Percentiles rank a stretch among this genome's conserved stretches.
phyloP scores from a whole-genome alignment of 257 asterid genomes.

The Solanum infundibuliforme region DNA sequence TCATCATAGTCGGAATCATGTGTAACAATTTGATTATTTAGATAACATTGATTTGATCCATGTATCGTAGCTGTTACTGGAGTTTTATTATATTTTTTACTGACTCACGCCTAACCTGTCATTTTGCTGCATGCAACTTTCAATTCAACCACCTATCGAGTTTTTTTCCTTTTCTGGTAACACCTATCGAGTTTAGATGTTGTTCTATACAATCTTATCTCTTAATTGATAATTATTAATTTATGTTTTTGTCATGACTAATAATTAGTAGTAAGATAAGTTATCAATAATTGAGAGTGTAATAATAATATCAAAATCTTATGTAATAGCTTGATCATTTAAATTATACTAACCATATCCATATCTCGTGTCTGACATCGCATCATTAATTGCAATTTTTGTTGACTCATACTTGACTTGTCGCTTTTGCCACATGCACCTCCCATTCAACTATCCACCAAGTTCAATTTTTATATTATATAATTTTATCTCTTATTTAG shows the following conservation, averaged over 20 bases:
- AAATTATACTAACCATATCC: background rate
- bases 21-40: background rate
- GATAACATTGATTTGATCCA: background rate
- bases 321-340: background rate
- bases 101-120: background rate
- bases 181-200: background rate
- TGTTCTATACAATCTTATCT: background rate
- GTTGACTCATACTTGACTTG: background rate
- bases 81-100: background rate
- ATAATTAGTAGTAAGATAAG: background rate
- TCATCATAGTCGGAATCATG: background rate
- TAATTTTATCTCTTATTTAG: background rate
- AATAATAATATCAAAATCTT: background rate
- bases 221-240: background rate
- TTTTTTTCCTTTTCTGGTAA: too few relatives aligned
- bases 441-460: background rate
- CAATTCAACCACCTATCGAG: background rate
- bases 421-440: background rate
- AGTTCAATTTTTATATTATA: background rate
- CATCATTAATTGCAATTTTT: background rate
- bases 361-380: background rate
- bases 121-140: background rate
- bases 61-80: rapidly evolving
- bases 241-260: background rate
- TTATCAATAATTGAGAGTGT: background rate